phyloP scores from a whole-genome alignment of 768 basidiomycete species.

The Lactarius akahatsu region DNA sequence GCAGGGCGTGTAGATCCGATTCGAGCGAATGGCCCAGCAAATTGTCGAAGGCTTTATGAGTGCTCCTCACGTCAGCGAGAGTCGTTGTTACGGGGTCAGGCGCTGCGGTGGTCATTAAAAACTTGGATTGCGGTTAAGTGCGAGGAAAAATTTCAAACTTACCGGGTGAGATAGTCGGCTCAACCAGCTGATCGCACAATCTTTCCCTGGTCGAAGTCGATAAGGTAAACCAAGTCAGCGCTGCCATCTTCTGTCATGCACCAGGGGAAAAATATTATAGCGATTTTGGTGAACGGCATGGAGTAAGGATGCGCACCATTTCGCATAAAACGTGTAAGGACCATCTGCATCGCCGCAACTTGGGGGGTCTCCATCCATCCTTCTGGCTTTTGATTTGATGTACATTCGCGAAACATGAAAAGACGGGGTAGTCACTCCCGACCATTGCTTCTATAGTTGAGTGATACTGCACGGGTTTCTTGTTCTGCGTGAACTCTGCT shows the following conservation, averaged over 20 bases:
- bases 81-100: conserved; percentile 73
- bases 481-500: conserved; percentile 61
- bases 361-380: conserved; percentile 86
- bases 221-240: no score
- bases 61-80: conserved; percentile 69
- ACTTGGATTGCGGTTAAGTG: conserved; percentile 39
- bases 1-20: conserved; percentile 86
- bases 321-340: conserved; percentile 71
- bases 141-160: conserved; percentile 24
- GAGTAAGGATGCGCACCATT: conserved; percentile 60
- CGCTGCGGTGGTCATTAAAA: conserved; percentile 84
- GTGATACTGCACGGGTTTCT: conserved; percentile 66
- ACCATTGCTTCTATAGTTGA: conserved; percentile 84
- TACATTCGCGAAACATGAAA: conserved; percentile 45
- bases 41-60: conserved; percentile 68
- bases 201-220: conserved; percentile 60
- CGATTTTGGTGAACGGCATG: not conserved
- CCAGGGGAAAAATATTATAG: not conserved
- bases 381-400: conserved; percentile 55
- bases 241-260: no score
- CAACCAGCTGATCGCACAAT: conserved; percentile 86
- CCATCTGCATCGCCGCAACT: conserved; percentile 34
- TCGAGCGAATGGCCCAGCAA: conserved; percentile 95
- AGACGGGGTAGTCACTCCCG: conserved; percentile 55
- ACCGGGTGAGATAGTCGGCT: conserved; percentile 95